Conservation (phyloP, 2,329 filamentous ascomycete species). For the Elsinoe ampelina region DNA sequence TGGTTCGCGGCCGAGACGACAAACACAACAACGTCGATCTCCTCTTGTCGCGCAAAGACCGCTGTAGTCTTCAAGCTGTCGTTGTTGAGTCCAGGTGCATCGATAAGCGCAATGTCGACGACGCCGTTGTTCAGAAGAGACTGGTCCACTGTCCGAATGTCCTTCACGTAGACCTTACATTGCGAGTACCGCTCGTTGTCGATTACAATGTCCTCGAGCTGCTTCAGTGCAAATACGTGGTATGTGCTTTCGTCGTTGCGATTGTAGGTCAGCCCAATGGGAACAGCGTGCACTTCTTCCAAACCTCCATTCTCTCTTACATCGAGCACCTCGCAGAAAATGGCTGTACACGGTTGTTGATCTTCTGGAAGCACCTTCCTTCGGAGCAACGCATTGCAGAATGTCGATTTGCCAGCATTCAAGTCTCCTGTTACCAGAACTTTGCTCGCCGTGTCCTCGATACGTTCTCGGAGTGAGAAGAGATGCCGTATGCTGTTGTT, state of each 20-base stretch:
- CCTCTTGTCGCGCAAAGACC: slow-evolving; percentile 92
- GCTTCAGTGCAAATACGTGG: slow-evolving; percentile 66
- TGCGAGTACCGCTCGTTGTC: slow-evolving; percentile 84
- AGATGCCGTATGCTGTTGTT: slow-evolving; percentile 88
- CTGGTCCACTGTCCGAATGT: slow-evolving; percentile 79
- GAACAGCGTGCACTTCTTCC: slow-evolving; percentile 93
- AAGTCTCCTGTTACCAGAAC: slow-evolving; percentile 91
- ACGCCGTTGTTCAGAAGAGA: slow-evolving; percentile 95
- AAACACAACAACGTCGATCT: slow-evolving; percentile 98
- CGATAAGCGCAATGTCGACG: slow-evolving; percentile 94
- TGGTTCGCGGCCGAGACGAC: slow-evolving; percentile 97
- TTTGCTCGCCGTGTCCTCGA: slow-evolving; percentile 95
- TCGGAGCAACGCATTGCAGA: slow-evolving; percentile 92
- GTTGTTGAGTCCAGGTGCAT: slow-evolving; percentile 89
- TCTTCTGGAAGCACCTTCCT: slow-evolving; percentile 92
- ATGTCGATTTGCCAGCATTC: slow-evolving; percentile 96
- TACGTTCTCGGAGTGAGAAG: slow-evolving; percentile 75
- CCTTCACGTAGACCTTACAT: slow-evolving; percentile 94
- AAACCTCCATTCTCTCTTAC: slow-evolving; percentile 80
- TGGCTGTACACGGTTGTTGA: slow-evolving; percentile 94
- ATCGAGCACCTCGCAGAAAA: slow-evolving; percentile 96
- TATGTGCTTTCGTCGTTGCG: slow-evolving; percentile 91
- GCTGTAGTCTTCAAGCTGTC: slow-evolving; percentile 96
- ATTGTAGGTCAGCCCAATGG: slow-evolving; percentile 69
- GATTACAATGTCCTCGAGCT: slow-evolving; percentile 80